Conservation (phyloP, 129 eudicot species). For the Gnaphalium uliginosum region DNA sequence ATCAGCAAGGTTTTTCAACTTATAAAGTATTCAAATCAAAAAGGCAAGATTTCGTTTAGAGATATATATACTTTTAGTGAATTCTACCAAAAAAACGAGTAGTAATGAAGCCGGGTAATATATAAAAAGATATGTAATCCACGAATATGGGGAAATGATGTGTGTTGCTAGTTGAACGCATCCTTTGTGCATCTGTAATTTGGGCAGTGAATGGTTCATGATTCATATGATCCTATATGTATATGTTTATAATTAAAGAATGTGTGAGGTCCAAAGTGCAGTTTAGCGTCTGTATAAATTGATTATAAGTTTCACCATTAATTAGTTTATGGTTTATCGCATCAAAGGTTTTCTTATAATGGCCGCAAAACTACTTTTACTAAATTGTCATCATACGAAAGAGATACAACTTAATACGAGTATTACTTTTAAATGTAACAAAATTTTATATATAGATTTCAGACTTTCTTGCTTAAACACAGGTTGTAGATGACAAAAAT, state of each 20-base stretch:
- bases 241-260: no score
- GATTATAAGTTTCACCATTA: no score
- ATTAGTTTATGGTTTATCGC: no score
- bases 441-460: background rate
- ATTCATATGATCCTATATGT: no score
- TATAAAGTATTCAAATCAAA: background rate
- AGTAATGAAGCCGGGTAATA: background rate
- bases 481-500: conserved; percentile 45
- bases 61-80: background rate
- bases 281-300: background rate
- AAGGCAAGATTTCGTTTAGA: background rate
- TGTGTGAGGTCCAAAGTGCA: background rate
- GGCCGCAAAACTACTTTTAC: no score
- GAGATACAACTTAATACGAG: no score
- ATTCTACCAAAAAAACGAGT: background rate
- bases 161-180: background rate
- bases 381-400: no score
- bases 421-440: no score
- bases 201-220: background rate
- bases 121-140: background rate
- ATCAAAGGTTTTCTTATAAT: no score
- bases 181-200: background rate
- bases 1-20: background rate
- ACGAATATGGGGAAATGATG: background rate
- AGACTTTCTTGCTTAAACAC: background rate